Percentiles rank a stretch among this genome's conserved stretches.
phyloP scores from a whole-genome alignment of 306 rosid genomes.

The Lablab purpureus region DNA sequence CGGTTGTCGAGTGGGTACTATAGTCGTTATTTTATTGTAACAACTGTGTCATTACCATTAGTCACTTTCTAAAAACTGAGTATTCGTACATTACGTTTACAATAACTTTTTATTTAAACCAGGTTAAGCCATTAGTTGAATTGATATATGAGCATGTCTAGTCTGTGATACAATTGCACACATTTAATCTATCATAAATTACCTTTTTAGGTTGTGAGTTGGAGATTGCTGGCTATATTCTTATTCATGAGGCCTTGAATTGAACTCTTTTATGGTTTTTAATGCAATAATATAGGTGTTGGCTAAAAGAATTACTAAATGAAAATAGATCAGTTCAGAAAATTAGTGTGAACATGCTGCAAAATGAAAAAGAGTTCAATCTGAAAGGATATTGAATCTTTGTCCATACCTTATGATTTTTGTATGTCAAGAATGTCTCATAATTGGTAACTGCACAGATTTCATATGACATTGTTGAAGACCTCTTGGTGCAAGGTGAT shows the following conservation, averaged over 20 bases:
- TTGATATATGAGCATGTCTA: neutral
- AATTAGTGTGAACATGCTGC: conserved; percentile 27
- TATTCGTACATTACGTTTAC: conserved; percentile 1
- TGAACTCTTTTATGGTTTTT: neutral
- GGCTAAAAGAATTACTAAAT: neutral
- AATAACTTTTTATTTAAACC: neutral
- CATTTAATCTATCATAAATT: neutral
- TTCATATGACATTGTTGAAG: conserved; percentile 84
- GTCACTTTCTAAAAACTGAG: neutral
- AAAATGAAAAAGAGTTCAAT: conserved; percentile 1
- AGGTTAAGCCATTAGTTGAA: conserved; percentile 24
- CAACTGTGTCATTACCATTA: conserved; percentile 9
- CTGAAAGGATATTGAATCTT: conserved; percentile 5
- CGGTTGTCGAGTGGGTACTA: neutral
- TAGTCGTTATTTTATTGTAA: neutral
- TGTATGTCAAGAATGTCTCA: conserved; percentile 29
- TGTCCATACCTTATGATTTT: conserved; percentile 23
- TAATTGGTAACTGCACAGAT: conserved; percentile 61
- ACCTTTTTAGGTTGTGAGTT: neutral
- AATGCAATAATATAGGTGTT: conserved; percentile 3
- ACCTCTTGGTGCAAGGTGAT: conserved; percentile 85
- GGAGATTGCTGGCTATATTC: neutral
- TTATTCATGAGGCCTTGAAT: neutral
- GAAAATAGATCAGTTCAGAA: neutral
- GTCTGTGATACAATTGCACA: neutral